Evolutionary conservation across 2,329 filamentous ascomycete species (phyloP), one percentile per base, ranked within the genome.

Genomic region (Apiospora pterosperma): DNA sequence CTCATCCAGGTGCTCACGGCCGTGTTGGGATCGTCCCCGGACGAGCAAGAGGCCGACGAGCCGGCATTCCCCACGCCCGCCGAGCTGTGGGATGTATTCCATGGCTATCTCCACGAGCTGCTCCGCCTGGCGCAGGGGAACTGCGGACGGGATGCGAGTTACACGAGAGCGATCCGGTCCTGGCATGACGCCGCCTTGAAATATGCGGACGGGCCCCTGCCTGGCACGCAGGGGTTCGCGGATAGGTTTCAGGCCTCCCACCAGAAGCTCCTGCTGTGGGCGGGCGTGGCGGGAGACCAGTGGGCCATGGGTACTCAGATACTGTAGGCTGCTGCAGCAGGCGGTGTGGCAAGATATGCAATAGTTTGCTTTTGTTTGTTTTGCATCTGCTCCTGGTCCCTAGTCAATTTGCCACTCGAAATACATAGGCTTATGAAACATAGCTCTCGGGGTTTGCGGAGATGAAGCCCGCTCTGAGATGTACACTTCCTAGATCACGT

Each of bases 201-300:
- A 11, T 55, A 64, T 14, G 63, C 64, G 39, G 60, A 63, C 4
- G 67, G 65, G 12, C 58, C 61, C 6, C 48, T 12, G 61, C 63
- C 66, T 23, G 68, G 67, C 8, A 68, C 61, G 0, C 44, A 63
- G 34, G 67, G 62, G 59, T 76, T 75, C 55, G 64, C 39, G 16
- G 61, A 62, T 44, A 65, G 64, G 36, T 75, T 73, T 63, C 65
- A 63, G 23, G 55, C 61, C 3, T 67, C 69, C n/a, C 72, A 75
- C 65, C 58, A 25, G 48, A 70, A 63, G 63, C 31, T 75, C 36
- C 48, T 74, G 52, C 63, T 59, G 1, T 76, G 74, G 75, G 74
- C 69, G 4, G 68, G 64, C 5, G 66, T 74, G 21, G 63, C 62
- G 19, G 31, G 52, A 42, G 36, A 59, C 34, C 42, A 61, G 59